Evolutionary conservation across 1,284 basidiomycete species (phyloP), one percentile per base, ranked within the genome.

Genomic region (Amylostereum chailletii): DNA sequence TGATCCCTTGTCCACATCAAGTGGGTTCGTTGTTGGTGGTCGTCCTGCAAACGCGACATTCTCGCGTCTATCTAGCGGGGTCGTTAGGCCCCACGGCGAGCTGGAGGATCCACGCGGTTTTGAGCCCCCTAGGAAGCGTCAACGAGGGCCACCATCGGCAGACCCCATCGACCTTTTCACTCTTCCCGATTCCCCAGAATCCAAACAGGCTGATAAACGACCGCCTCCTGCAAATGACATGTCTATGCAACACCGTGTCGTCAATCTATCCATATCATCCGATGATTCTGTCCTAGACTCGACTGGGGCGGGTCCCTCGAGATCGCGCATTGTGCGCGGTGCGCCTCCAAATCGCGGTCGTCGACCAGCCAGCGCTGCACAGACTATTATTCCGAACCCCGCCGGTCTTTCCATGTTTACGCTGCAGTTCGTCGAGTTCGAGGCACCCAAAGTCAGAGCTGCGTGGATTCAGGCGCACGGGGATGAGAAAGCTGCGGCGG

Each of bases 51-150:
- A 76, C 74, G 73, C 74, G 69, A 74, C 75, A 46, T 70, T 71
- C 55, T 65, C 71, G 65, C 71, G 69, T 57, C 65, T 68, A 53
- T 62, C 65, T 58, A 67, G 66, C 48, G 61, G 60, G 29, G 61
- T 62, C 51, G 57, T 58, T 26, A 63, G 67, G 45, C 58, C 62
- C 47, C 51, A 67, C 45, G 65, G 63, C 9, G 65, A 70, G 46
- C 60, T 62, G 34, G 70, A 71, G 34, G 64, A 64, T 47, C 59
- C 63, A 52, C 64, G 68, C 44, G 75, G 78, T 29, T 75, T 75
- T 11, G 82, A 77, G 30, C 83, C 79, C 43, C 83, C 86, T 40
- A 77, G 77, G 51, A 89, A 89, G 69, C 79, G 79, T 55, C 80
- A 85, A 61, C 69, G 69, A 51, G 81, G 75, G 36, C 55, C 64